These are phyloP conservation scores for Mycena alexandri DNA, from an alignment of 768 basidiomycete species.

Conservation along the genomic window DNA sequence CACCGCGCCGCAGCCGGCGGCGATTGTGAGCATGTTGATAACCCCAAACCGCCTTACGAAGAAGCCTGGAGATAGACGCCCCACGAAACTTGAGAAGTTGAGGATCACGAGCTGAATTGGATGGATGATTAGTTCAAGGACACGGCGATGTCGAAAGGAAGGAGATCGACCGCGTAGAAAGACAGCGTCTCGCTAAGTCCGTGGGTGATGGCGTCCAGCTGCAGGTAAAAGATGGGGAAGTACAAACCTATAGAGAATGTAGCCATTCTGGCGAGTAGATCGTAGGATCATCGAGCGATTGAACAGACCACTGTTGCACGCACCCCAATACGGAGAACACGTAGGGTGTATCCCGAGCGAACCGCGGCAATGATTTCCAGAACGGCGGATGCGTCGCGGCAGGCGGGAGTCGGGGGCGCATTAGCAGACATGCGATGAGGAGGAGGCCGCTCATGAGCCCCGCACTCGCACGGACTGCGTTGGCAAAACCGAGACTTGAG, in stretches of 20 bases:
- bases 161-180: slow-evolving; percentile 52
- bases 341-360: slow-evolving; percentile 41
- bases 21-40: slow-evolving; percentile 43
- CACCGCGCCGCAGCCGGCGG: slow-evolving; percentile 39
- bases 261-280: slow-evolving; percentile 10
- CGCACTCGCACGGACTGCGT: slow-evolving; percentile 58
- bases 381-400: slow-evolving; percentile 36
- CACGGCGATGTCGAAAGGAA: background rate
- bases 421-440: slow-evolving; percentile 53
- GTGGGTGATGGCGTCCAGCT: slow-evolving; percentile 48
- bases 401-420: slow-evolving; percentile 54
- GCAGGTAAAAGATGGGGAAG: slow-evolving; percentile 53
- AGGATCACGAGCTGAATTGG: slow-evolving; percentile 49
- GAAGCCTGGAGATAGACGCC: slow-evolving; percentile 53
- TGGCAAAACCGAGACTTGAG: slow-evolving; percentile 55
- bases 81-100: slow-evolving; percentile 54
- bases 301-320: background rate
- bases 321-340: slow-evolving; percentile 37
- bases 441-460: slow-evolving; percentile 54
- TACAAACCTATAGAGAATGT: slow-evolving; percentile 42
- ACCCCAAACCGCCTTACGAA: slow-evolving; percentile 48
- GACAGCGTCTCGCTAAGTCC: slow-evolving; percentile 46
- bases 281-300: background rate
- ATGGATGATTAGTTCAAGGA: too few relatives aligned
- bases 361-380: slow-evolving; percentile 24